Conservation (phyloP, 257 asterid genomes). For the Thymus mandschuricus region DNA sequence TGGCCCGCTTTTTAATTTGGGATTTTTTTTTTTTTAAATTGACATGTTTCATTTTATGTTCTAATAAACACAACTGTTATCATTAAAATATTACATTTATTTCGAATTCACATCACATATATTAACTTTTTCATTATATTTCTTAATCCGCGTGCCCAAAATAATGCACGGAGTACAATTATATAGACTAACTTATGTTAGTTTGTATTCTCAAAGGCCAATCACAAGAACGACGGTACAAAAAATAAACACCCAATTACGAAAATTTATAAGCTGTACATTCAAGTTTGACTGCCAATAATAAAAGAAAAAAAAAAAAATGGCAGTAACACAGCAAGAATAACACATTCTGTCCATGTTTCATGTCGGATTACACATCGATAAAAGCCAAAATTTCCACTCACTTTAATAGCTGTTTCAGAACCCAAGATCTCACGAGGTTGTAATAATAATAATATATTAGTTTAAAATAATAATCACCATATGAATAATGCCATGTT, state of each 20-base stretch:
- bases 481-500: slow-evolving; percentile 28
- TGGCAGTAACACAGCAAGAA: slow-evolving; percentile 19
- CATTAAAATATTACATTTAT: too few relatives aligned
- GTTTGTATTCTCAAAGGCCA: neutral
- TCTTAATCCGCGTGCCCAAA: too few relatives aligned
- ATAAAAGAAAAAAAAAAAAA: slow-evolving; percentile 29
- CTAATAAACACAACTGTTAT: too few relatives aligned
- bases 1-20: too few relatives aligned
- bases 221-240: neutral
- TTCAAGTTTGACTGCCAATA: slow-evolving; percentile 42
- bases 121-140: too few relatives aligned
- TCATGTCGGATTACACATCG: slow-evolving; percentile 58
- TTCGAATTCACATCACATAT: too few relatives aligned
- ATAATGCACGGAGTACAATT: too few relatives aligned
- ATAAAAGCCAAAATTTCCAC: slow-evolving; percentile 61
- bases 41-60: too few relatives aligned
- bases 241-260: neutral
- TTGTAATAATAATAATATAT: slow-evolving; percentile 14
- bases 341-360: slow-evolving; percentile 77
- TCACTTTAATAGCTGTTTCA: slow-evolving; percentile 62
- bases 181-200: neutral
- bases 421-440: slow-evolving; percentile 80
- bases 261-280: slow-evolving; percentile 26
- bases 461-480: slow-evolving; percentile 23
- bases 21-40: too few relatives aligned